Percentiles rank a stretch among this genome's conserved stretches.
Conservation (phyloP, 2,329 filamentous ascomycete species). For the Fusarium foetens region DNA sequence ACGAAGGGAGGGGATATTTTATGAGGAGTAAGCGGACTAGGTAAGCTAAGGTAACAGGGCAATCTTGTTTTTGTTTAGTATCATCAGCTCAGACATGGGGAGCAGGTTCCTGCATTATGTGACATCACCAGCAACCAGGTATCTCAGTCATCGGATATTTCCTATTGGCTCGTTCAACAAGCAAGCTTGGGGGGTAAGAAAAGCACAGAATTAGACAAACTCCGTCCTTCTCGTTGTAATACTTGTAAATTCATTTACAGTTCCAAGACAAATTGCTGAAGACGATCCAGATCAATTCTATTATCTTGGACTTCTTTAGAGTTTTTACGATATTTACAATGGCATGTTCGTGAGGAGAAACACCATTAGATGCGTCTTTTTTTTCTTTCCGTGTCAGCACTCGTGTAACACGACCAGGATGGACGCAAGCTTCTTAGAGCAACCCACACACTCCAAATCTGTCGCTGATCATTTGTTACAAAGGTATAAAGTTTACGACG, state of each 20-base stretch:
- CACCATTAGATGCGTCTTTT: neutral
- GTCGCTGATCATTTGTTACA: slow-evolving; percentile 19
- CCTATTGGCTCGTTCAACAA: slow-evolving; percentile 16
- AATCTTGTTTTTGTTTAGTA: slow-evolving; percentile 25
- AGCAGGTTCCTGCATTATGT: slow-evolving; percentile 37
- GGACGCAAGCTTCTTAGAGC: slow-evolving; percentile 25
- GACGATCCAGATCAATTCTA: neutral
- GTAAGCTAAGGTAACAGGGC: neutral
- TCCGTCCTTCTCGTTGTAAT: neutral
- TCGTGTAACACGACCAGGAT: slow-evolving; percentile 6
- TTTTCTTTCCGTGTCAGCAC: neutral
- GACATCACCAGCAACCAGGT: slow-evolving; percentile 29
- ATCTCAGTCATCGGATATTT: slow-evolving; percentile 10
- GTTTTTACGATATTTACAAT: neutral
- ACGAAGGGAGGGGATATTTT: neutral
- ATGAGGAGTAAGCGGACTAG: neutral
- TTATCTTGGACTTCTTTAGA: neutral
- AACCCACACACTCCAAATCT: slow-evolving; percentile 6
- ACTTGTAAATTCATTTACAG: neutral
- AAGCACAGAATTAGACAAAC: neutral
- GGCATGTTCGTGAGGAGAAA: neutral
- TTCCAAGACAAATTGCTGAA: neutral
- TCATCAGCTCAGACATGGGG: neutral
- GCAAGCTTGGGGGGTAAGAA: neutral
- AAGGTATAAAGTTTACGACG: slow-evolving; percentile 4